Conservation (phyloP, 2,329 filamentous ascomycete genomes). For the Aureobasidium namibiae region DNA sequence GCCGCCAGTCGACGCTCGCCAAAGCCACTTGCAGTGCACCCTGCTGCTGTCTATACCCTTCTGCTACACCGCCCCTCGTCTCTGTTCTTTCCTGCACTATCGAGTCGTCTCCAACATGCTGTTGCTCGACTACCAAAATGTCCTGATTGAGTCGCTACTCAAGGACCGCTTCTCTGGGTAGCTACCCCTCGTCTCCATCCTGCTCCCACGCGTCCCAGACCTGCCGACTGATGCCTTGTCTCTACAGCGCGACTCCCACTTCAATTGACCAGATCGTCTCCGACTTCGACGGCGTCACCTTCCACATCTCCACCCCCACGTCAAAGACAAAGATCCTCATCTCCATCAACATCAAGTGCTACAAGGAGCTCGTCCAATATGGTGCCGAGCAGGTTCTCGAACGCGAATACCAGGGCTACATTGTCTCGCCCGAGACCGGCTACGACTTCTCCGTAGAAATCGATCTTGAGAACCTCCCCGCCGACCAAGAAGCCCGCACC, state of each 20-base stretch:
- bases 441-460: slow-evolving; percentile 94
- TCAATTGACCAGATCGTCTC: slow-evolving; percentile 97
- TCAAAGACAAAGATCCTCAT: slow-evolving; percentile 89
- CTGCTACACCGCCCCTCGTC: background rate
- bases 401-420: slow-evolving; percentile 89
- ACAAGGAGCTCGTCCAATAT: slow-evolving; percentile 81
- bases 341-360: slow-evolving; percentile 93
- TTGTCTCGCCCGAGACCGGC: slow-evolving; percentile 75
- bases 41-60: background rate
- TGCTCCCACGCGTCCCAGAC: slow-evolving; percentile 4
- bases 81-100: no score
- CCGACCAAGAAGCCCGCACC: slow-evolving; percentile 75
- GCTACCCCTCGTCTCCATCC: slow-evolving; percentile 15
- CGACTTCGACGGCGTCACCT: slow-evolving; percentile 97
- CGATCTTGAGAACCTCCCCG: slow-evolving; percentile 79
- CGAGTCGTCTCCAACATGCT: slow-evolving; percentile 62
- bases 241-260: slow-evolving; percentile 63
- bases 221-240: slow-evolving; percentile 20
- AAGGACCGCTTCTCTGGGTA: slow-evolving; percentile 91
- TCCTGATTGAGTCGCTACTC: slow-evolving; percentile 90
- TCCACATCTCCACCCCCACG: slow-evolving; percentile 95
- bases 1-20: background rate
- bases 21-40: no score
- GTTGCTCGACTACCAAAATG: slow-evolving; percentile 98
- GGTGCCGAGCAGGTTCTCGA: slow-evolving; percentile 86